Conservation (phyloP, 345 rosid genomes). For the Chamaenerion angustifolium region DNA sequence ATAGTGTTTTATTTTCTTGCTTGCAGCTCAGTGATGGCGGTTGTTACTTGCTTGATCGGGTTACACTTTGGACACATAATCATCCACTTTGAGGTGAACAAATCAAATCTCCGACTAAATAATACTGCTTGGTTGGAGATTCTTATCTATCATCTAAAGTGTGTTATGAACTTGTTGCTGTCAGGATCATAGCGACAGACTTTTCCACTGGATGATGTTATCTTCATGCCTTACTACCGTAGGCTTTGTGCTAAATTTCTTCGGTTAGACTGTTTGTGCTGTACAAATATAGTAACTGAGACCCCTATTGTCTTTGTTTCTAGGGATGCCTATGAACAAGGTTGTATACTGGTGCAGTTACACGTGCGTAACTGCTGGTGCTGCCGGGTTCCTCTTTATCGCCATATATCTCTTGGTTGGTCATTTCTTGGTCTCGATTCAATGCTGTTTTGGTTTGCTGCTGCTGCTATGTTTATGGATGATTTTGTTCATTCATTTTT, state of each 20-base stretch:
- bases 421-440: too few relatives aligned
- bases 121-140: not conserved
- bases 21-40: slow-evolving; percentile 72
- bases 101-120: not conserved
- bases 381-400: slow-evolving; percentile 64
- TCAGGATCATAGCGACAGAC: too few relatives aligned
- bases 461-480: too few relatives aligned
- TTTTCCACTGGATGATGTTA: slow-evolving; percentile 42
- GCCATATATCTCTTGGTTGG: too few relatives aligned
- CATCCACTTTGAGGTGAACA: slow-evolving; percentile 62
- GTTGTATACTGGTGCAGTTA: slow-evolving; percentile 73
- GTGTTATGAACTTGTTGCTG: slow-evolving; percentile 1
- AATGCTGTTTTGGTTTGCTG: too few relatives aligned
- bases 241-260: slow-evolving; percentile 41
- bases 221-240: slow-evolving; percentile 37
- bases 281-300: too few relatives aligned
- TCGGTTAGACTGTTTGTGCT: slow-evolving; percentile 25
- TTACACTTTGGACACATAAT: too few relatives aligned
- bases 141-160: not conserved
- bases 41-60: slow-evolving; percentile 67
- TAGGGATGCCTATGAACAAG: slow-evolving; percentile 80
- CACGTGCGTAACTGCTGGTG: slow-evolving; percentile 58
- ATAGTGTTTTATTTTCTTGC: slow-evolving; percentile 4
- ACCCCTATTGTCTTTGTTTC: slow-evolving; percentile 9
- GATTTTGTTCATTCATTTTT: too few relatives aligned